phyloP scores from a whole-genome alignment of 73 alveolate genomes.

The Stentor roeselii region DNA sequence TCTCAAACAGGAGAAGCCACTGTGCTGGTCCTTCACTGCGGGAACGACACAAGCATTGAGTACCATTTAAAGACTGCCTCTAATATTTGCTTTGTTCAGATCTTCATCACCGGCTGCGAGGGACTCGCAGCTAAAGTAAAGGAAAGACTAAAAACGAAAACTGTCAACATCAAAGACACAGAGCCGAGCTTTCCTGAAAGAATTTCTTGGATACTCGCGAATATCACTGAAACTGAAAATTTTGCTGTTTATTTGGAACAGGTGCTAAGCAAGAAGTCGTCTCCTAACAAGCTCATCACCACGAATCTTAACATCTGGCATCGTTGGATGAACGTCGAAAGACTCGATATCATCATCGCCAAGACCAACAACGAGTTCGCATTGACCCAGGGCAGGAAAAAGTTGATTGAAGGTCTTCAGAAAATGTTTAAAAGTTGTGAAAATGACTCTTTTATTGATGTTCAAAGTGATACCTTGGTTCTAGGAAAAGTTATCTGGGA shows the following conservation, averaged over 20 bases:
- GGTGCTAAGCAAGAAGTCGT: not conserved
- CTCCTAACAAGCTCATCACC: not conserved
- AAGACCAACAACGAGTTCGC: not conserved
- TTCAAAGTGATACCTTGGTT: not conserved
- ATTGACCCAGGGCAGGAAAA: not conserved
- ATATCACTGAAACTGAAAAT: conserved; percentile 12
- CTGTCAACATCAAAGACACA: not conserved
- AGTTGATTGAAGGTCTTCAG: conserved; percentile 5
- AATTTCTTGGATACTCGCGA: not conserved
- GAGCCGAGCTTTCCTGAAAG: conserved; percentile 2
- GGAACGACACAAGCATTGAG: not conserved
- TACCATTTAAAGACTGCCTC: not conserved
- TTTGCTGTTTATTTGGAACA: not conserved
- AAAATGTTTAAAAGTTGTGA: not conserved
- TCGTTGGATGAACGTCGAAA: conserved; percentile 16
- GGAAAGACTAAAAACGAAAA: not conserved
- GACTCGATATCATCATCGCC: not conserved
- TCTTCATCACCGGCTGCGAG: not conserved
- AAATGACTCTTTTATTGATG: not conserved
- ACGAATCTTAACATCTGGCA: conserved; percentile 5
- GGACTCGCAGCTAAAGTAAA: not conserved
- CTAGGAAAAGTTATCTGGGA: conserved; percentile 14
- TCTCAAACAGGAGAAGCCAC: not conserved
- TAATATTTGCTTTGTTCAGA: not conserved
- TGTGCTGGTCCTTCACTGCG: not conserved